phyloP scores from a whole-genome alignment of 306 rosid species.

The Cicer judaicum region DNA sequence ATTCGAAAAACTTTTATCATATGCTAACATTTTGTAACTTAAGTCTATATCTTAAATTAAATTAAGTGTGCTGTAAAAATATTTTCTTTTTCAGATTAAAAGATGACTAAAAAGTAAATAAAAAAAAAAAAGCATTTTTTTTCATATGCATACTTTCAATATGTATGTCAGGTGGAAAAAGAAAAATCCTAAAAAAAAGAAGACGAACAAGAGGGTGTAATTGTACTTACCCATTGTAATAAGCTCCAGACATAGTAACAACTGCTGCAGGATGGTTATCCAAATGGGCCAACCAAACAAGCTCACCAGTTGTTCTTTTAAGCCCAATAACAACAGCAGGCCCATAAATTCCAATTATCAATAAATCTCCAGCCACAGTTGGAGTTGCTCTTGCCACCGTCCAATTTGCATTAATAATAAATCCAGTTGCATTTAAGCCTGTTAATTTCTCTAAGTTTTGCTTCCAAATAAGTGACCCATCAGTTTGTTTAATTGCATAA shows the following conservation, averaged over 20 bases:
- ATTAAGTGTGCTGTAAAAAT: too few species aligned
- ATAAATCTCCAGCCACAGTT: constrained; percentile 46
- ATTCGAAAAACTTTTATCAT: too few species aligned
- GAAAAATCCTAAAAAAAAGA: background rate
- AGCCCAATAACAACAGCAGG: constrained; percentile 66
- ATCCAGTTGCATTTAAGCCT: constrained; percentile 53
- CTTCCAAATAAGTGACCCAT: constrained; percentile 49
- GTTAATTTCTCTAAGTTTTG: constrained; percentile 50
- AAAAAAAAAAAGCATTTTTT: too few species aligned
- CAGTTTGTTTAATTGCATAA: constrained; percentile 55
- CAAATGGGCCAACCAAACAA: constrained; percentile 60
- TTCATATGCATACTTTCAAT: too few species aligned
- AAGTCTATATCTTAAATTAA: too few species aligned
- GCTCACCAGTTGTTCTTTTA: constrained; percentile 52
- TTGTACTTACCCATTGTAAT: constrained; percentile 53
- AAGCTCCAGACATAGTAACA: constrained; percentile 74
- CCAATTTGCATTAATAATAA: constrained; percentile 47
- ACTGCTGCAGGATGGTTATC: constrained; percentile 48
- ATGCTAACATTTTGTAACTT: too few species aligned
- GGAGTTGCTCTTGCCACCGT: constrained; percentile 65
- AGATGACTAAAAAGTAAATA: too few species aligned
- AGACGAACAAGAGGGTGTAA: background rate
- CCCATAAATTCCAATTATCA: constrained; percentile 55
- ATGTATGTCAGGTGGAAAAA: too few species aligned
- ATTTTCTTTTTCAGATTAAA: too few species aligned